A percentile compares a stretch with the other conserved stretches of the same genome.
phyloP scores from a whole-genome alignment of 1,284 basidiomycete genomes.

The Sutorius eximius region DNA sequence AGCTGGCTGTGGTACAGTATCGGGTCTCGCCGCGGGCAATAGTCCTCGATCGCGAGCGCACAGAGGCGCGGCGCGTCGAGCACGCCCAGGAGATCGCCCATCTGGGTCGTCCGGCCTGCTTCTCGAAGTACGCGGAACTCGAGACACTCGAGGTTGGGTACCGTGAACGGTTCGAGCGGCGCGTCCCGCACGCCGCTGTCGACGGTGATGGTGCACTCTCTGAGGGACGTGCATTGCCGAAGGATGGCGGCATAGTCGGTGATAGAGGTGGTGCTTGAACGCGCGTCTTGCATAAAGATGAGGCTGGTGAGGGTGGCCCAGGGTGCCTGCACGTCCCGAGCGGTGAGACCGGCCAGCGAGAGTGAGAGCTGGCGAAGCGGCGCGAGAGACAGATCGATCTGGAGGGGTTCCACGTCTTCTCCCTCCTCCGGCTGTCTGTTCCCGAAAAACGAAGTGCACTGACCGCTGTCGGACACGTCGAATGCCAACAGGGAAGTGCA shows the following conservation, averaged over 20 bases:
- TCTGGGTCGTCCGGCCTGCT: slow-evolving; percentile 21
- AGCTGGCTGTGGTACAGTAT: slow-evolving; percentile 19
- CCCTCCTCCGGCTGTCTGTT: background rate
- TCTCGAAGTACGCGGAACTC: slow-evolving; percentile 21
- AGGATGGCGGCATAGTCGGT: slow-evolving; percentile 24
- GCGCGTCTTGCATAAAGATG: slow-evolving; percentile 27
- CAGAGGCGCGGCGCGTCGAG: slow-evolving; percentile 21
- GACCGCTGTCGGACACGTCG: slow-evolving; percentile 27
- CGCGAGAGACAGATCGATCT: slow-evolving; percentile 18
- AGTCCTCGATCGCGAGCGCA: slow-evolving; percentile 22
- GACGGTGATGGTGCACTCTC: slow-evolving; percentile 22
- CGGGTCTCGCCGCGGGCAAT: slow-evolving; percentile 18
- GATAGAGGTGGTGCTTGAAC: slow-evolving; percentile 24
- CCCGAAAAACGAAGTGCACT: slow-evolving; percentile 11
- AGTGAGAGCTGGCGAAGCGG: slow-evolving; percentile 20
- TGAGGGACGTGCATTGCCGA: slow-evolving; percentile 23
- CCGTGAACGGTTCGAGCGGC: slow-evolving; percentile 12
- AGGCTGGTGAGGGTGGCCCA: slow-evolving; percentile 25
- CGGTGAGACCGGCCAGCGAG: slow-evolving; percentile 22
- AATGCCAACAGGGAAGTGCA: slow-evolving; percentile 19
- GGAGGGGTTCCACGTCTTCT: slow-evolving; percentile 1
- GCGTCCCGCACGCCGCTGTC: slow-evolving; percentile 14
- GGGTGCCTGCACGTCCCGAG: slow-evolving; percentile 15
- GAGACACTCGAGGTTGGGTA: slow-evolving; percentile 23
- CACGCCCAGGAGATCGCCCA: slow-evolving; percentile 16